Conservation (phyloP, 768 basidiomycete genomes). For the Pulveroboletus sp. region DNA sequence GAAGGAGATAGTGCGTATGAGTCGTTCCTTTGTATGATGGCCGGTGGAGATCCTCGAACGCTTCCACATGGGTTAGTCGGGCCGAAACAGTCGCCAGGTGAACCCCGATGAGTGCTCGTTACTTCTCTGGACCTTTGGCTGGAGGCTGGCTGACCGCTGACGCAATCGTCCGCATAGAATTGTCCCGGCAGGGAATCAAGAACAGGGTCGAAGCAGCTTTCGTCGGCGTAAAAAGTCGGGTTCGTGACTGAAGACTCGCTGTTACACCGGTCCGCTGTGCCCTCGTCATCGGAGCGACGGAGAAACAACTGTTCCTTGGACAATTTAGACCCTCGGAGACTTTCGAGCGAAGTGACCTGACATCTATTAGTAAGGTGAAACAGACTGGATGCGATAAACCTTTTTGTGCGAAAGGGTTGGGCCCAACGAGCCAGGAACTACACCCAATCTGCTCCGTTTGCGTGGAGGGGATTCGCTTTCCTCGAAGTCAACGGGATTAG, state of each 20-base stretch:
- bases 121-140: constrained; percentile 9
- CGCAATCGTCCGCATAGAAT: neutral
- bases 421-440: neutral
- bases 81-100: neutral
- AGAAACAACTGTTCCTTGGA: constrained; percentile 19
- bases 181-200: constrained; percentile 10
- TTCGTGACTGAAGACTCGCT: neutral
- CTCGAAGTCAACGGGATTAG: constrained; percentile 37
- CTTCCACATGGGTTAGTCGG: neutral
- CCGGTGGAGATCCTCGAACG: neutral
- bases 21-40: constrained; percentile 1
- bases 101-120: constrained; percentile 1
- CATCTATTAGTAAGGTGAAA: constrained; percentile 9
- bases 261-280: neutral
- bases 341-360: constrained; percentile 4
- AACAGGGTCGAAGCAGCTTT: constrained; percentile 29
- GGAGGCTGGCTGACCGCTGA: constrained; percentile 4
- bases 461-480: constrained; percentile 4
- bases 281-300: constrained; percentile 12
- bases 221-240: constrained; percentile 21
- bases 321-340: neutral
- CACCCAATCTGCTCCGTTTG: constrained; percentile 18
- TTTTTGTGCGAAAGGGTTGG: constrained; percentile 2
- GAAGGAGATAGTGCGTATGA: constrained; percentile 21
- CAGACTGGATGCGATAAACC: constrained; percentile 9